Percentiles rank a stretch among this genome's conserved stretches.
These are phyloP conservation scores for Cadophora malorum DNA, from an alignment of 2,329 filamentous ascomycete species.

Conservation along the genomic window DNA sequence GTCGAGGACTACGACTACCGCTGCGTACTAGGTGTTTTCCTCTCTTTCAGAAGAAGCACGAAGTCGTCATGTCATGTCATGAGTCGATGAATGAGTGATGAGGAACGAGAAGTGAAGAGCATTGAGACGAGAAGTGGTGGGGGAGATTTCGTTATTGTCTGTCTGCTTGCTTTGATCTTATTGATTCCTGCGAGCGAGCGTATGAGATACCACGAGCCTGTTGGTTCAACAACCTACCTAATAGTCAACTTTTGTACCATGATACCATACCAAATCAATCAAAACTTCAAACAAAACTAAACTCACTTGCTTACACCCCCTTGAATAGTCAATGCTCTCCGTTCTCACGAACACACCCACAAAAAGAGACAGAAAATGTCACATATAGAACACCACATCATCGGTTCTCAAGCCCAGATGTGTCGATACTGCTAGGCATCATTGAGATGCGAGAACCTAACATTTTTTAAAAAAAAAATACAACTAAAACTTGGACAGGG, in stretches of 20 bases:
- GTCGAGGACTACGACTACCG: background rate
- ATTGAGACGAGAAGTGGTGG: background rate
- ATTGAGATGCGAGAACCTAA: too few species aligned
- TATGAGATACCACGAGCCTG: constrained; percentile 22
- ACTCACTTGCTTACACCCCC: background rate
- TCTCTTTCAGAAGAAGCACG: background rate
- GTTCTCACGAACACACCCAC: too few species aligned
- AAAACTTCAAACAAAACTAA: background rate
- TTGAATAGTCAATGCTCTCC: too few species aligned
- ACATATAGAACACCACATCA: too few species aligned
- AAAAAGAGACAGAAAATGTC: too few species aligned
- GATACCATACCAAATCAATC: constrained; percentile 16
- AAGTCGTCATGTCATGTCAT: background rate
- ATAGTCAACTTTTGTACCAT: constrained; percentile 21
- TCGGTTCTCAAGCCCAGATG: too few species aligned
- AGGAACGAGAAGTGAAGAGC: background rate
- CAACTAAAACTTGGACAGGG: too few species aligned
- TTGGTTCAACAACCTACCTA: constrained; percentile 16
- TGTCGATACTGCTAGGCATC: too few species aligned
- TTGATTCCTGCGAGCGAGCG: constrained; percentile 7
- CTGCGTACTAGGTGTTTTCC: constrained; percentile 15
- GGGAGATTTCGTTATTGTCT: constrained; percentile 1
- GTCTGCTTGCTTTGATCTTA: constrained; percentile 3
- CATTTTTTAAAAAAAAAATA: too few species aligned
- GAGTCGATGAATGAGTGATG: background rate